These are phyloP conservation scores for Tulasnella sp. DNA, from an alignment of 768 basidiomycete species.

Conservation along the genomic window DNA sequence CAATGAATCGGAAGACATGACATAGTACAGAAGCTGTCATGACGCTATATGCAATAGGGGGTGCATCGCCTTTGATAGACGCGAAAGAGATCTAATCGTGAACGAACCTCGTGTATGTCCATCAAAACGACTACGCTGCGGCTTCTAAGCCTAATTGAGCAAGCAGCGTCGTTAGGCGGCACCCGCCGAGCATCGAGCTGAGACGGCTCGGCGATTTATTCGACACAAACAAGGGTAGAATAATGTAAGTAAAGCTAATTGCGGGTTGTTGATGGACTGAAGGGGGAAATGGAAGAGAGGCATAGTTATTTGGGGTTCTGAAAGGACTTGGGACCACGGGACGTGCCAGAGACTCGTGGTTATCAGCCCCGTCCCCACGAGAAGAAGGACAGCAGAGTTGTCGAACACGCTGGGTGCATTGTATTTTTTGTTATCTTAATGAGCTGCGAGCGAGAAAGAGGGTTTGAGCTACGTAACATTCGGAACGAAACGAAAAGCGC, in stretches of 20 bases:
- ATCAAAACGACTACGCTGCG: background rate
- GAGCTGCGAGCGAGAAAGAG: background rate
- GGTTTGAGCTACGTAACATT: background rate
- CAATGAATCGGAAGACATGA: background rate
- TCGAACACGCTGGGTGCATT: too few relatives aligned
- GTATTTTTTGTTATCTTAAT: background rate
- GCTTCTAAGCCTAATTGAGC: background rate
- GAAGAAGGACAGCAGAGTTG: slow-evolving; percentile 1
- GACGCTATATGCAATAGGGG: background rate
- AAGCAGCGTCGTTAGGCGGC: background rate
- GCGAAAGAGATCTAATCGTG: background rate
- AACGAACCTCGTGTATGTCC: background rate
- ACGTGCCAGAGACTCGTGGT: background rate
- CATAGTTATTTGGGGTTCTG: background rate
- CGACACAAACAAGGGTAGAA: background rate
- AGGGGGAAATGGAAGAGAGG: background rate
- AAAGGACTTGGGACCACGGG: background rate
- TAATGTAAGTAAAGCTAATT: background rate
- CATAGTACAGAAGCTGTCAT: background rate
- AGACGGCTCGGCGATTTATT: background rate
- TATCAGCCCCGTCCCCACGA: background rate
- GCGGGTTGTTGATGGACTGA: background rate
- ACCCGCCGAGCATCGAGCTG: background rate
- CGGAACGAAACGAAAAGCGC: background rate
- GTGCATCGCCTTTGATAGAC: background rate